phyloP scores from a whole-genome alignment of 768 basidiomycete species.

The Termitomyces eurrhizus region DNA sequence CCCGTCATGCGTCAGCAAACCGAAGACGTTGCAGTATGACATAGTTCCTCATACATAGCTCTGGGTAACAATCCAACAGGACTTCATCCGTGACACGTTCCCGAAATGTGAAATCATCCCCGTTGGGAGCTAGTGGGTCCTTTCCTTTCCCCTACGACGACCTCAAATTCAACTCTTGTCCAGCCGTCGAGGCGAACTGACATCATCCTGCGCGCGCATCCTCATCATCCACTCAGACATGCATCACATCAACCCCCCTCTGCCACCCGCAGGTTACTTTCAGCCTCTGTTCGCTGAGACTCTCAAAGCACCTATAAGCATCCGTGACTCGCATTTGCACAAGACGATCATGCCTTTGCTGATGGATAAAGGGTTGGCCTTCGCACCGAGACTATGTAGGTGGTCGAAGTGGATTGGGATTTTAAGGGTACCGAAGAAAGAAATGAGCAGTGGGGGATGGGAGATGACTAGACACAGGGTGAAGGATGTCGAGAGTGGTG shows the following conservation, averaged over 20 bases:
- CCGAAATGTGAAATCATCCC: conserved; percentile 46
- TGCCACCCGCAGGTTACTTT: conserved; percentile 13
- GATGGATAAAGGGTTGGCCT: conserved; percentile 41
- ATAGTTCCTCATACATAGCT: not conserved
- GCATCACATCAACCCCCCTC: conserved; percentile 35
- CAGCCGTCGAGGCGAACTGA: conserved; percentile 45
- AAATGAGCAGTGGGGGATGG: conserved; percentile 10
- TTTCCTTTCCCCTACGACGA: not conserved
- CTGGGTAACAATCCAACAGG: conserved; percentile 25
- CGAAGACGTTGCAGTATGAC: conserved; percentile 37
- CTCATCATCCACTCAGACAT: conserved; percentile 44
- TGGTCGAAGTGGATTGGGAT: conserved; percentile 49
- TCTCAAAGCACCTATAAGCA: not conserved
- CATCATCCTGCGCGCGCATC: conserved; percentile 35
- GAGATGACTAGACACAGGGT: conserved; percentile 21
- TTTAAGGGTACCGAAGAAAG: conserved; percentile 39
- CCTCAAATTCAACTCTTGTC: not conserved
- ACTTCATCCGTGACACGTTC: conserved; percentile 44
- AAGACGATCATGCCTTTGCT: conserved; percentile 39
- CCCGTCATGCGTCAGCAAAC: conserved; percentile 37
- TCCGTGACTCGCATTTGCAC: conserved; percentile 16
- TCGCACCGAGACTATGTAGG: conserved; percentile 27
- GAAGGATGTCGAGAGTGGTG: conserved; percentile 19
- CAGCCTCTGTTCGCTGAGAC: not conserved
- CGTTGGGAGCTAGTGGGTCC: conserved; percentile 56